These are phyloP conservation scores for Hemerocallis citrina DNA, from an alignment of 106 monocot species.

Conservation along the genomic window DNA sequence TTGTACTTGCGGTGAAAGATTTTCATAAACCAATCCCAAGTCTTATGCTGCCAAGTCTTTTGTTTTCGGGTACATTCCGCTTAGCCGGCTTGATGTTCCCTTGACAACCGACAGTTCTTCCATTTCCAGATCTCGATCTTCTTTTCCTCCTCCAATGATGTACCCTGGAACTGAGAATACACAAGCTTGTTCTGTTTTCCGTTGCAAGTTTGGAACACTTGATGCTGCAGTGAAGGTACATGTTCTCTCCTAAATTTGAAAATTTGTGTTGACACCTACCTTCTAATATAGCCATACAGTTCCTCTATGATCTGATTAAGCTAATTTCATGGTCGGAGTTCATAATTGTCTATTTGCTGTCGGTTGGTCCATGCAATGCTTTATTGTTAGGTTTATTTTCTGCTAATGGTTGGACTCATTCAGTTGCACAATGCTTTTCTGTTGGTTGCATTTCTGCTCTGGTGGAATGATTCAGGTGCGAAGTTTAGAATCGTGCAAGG, in stretches of 20 bases:
- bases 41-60: not conserved
- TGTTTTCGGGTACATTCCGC: constrained; percentile 87
- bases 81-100: constrained; percentile 47
- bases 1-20: too few species aligned
- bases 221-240: constrained; percentile 85
- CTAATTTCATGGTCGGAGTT: too few species aligned
- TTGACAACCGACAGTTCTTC: constrained; percentile 26
- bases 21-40: not conserved
- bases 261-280: not conserved
- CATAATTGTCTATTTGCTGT: not conserved
- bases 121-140: constrained; percentile 27
- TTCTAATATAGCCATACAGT: too few species aligned
- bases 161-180: constrained; percentile 16
- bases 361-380: not conserved
- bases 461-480: constrained; percentile 43
- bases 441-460: not conserved
- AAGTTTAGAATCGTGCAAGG: constrained; percentile 30
- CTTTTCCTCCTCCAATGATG: constrained; percentile 18
- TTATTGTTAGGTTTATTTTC: not conserved
- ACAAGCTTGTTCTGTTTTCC: constrained; percentile 27
- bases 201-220: constrained; percentile 60
- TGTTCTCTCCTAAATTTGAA: not conserved
- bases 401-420: too few species aligned
- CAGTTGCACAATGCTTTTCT: too few species aligned
- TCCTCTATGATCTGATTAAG: too few species aligned